Conservation (phyloP, 306 rosid species). For the Mucuna pruriens region DNA sequence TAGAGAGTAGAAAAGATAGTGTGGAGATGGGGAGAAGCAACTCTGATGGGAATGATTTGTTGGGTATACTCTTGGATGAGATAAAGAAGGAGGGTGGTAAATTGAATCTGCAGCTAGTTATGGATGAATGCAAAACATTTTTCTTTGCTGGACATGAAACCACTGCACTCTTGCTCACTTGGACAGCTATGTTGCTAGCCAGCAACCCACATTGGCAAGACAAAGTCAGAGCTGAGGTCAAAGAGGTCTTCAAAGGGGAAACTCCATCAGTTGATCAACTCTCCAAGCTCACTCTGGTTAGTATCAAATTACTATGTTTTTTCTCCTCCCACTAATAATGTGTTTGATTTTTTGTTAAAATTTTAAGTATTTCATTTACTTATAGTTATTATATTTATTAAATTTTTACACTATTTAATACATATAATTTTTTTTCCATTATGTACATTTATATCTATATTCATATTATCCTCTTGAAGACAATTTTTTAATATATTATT, state of each 20-base stretch:
- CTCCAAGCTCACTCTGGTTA: conserved; percentile 72
- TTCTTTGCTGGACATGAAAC: conserved; percentile 99
- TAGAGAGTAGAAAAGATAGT: conserved; percentile 69
- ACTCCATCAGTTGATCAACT: conserved; percentile 71
- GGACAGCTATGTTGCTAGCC: conserved; percentile 85
- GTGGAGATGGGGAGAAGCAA: conserved; percentile 77
- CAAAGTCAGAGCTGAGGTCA: conserved; percentile 63
- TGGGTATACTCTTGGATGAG: conserved; percentile 80
- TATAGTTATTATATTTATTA: no score
- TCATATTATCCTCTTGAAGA: no score
- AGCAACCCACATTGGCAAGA: conserved; percentile 80
- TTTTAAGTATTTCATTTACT: no score
- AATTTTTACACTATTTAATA: no score
- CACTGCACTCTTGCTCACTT: conserved; percentile 83
- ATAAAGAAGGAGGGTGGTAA: conserved; percentile 53
- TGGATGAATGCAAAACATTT: conserved; percentile 98
- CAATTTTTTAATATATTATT: no score
- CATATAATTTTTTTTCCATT: no score
- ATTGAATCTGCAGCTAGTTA: conserved; percentile 71
- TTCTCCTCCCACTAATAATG: background rate
- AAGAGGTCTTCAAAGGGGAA: conserved; percentile 55
- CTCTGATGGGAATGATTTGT: conserved; percentile 74
- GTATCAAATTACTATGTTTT: background rate
- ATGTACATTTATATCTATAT: no score
- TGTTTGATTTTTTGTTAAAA: background rate